phyloP scores from a whole-genome alignment of 768 basidiomycete species.

The Amylocystis lapponica region DNA sequence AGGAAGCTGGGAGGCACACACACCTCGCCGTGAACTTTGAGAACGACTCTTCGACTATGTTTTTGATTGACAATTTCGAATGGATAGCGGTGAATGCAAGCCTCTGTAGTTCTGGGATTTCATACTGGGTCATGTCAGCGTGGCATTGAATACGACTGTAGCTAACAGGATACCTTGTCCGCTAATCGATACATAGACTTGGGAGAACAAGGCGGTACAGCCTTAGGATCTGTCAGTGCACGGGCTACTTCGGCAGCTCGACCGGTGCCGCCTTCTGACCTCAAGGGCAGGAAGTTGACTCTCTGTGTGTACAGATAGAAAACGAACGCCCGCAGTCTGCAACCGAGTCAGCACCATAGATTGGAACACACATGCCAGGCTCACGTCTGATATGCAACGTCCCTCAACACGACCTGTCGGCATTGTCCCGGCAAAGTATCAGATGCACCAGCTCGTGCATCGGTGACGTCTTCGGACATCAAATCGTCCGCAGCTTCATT shows the following conservation, averaged over 20 bases:
- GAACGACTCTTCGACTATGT: conserved; percentile 22
- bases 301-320: conserved; percentile 35
- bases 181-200: conserved; percentile 20
- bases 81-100: conserved; percentile 11
- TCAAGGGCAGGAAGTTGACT: conserved; percentile 27
- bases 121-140: conserved; percentile 11
- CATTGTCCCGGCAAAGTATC: neutral
- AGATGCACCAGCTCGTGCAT: neutral
- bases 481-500: conserved; percentile 2
- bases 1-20: neutral
- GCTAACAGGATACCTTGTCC: conserved; percentile 9
- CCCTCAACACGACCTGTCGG: conserved; percentile 10
- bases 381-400: conserved; percentile 16
- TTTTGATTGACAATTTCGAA: conserved; percentile 4
- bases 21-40: conserved; percentile 18
- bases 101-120: conserved; percentile 12
- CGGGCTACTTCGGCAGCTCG: conserved; percentile 1
- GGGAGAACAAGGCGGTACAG: conserved; percentile 13
- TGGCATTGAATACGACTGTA: neutral
- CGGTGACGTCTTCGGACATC: neutral
- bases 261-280: conserved; percentile 9
- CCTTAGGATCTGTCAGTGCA: neutral
- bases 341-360: conserved; percentile 1
- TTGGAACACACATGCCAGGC: neutral
- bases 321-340: conserved; percentile 33